Evolutionary conservation across 2,329 filamentous ascomycete genomes (phyloP).

Genomic region (Raffaelea albimanens): DNA sequence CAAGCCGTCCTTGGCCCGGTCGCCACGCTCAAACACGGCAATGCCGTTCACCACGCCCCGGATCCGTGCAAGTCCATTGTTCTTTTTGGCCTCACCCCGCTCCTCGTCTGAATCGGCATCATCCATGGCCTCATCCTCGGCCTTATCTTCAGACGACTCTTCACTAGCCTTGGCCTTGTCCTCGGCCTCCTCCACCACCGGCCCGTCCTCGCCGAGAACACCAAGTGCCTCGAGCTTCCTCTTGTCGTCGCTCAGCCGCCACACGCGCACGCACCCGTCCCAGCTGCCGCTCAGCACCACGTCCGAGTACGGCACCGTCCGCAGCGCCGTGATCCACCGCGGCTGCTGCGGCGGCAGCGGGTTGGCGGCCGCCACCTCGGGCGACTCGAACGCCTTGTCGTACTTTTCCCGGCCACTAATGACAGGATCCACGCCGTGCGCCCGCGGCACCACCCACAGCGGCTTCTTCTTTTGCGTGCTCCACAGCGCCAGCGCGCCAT

Average conservation of each 20-base stretch:
- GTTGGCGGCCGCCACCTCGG: slow-evolving; percentile 65
- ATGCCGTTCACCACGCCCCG: slow-evolving; percentile 79
- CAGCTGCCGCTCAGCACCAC: slow-evolving; percentile 86
- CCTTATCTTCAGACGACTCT: slow-evolving; percentile 1
- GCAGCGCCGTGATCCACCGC: slow-evolving; percentile 82
- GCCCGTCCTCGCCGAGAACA: slow-evolving; percentile 46
- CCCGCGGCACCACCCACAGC: slow-evolving; percentile 65
- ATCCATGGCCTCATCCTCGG: neutral
- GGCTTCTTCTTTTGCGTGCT: slow-evolving; percentile 91
- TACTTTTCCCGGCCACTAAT: slow-evolving; percentile 48
- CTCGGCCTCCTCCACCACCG: slow-evolving; percentile 15
- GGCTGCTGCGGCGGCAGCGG: slow-evolving; percentile 60
- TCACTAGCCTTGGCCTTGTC: slow-evolving; percentile 17
- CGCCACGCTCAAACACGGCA: slow-evolving; percentile 74
- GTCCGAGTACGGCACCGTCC: slow-evolving; percentile 82
- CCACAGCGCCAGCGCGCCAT: slow-evolving; percentile 80
- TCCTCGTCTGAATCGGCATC: slow-evolving; percentile 12
- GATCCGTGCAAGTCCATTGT: slow-evolving; percentile 4
- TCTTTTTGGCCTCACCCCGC: slow-evolving; percentile 4
- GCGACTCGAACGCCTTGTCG: slow-evolving; percentile 42
- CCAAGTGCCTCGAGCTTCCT: slow-evolving; percentile 65
- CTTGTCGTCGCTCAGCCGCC: slow-evolving; percentile 79
- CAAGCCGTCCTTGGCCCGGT: slow-evolving; percentile 64
- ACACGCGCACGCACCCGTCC: slow-evolving; percentile 81
- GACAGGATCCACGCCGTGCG: slow-evolving; percentile 75